phyloP scores from a whole-genome alignment of 495 filamentous ascomycete genomes.

The Beverwykella pulmonaria region DNA sequence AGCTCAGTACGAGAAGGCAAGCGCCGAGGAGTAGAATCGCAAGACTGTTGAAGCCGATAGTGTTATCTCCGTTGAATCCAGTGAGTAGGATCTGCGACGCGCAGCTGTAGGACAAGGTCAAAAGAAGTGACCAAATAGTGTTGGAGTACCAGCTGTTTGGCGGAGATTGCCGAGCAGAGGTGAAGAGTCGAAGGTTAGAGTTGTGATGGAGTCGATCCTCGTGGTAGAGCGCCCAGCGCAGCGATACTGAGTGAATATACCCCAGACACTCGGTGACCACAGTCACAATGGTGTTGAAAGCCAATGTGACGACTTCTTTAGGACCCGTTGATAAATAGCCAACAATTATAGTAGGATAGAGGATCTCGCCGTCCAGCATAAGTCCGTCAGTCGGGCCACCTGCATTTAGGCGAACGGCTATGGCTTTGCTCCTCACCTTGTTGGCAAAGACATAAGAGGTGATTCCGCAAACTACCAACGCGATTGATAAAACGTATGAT shows the following conservation, averaged over 20 bases:
- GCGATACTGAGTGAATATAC: conserved; percentile 47
- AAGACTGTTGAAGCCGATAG: conserved; percentile 40
- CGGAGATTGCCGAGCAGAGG: conserved; percentile 26
- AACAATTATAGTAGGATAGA: conserved; percentile 2
- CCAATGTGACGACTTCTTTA: neutral
- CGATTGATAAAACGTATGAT: neutral
- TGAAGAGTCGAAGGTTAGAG: conserved; percentile 51
- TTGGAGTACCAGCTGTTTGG: conserved; percentile 45
- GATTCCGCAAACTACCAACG: neutral
- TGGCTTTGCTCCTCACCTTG: neutral
- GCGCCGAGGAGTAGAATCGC: conserved; percentile 47
- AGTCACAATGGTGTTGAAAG: conserved; percentile 43
- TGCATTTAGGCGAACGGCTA: neutral
- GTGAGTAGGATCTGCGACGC: conserved; percentile 44
- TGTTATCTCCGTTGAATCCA: neutral
- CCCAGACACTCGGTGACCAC: conserved; percentile 47
- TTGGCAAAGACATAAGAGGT: neutral
- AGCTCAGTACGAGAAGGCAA: conserved; percentile 45
- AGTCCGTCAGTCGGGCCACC: neutral
- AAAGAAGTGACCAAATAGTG: conserved; percentile 30
- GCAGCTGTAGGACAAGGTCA: conserved; percentile 43
- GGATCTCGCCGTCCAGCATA: neutral
- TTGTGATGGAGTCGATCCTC: conserved; percentile 51
- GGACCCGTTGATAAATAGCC: neutral
- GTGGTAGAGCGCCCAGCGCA: conserved; percentile 51